Evolutionary conservation across 768 basidiomycete species (phyloP).

Genomic region (Chalciporus pseudorubinellus): DNA sequence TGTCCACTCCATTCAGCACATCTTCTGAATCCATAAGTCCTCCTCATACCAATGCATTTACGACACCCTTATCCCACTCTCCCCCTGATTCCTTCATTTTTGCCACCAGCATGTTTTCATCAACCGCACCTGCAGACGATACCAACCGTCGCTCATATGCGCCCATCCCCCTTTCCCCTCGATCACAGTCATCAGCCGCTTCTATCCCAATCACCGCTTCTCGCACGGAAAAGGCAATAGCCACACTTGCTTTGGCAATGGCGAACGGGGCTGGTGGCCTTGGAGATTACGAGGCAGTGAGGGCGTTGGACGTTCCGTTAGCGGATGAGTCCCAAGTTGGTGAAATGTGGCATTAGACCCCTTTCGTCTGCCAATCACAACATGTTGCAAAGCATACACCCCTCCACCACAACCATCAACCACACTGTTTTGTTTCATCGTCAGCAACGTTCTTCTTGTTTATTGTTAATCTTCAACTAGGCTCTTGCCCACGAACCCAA

Average conservation of each 20-base stretch:
- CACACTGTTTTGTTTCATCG: not conserved
- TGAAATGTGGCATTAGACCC: conserved; percentile 53
- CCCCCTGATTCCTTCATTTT: conserved; percentile 18
- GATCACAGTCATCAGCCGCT: conserved; percentile 9
- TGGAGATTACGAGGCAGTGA: conserved; percentile 53
- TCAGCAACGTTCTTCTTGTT: conserved; percentile 20
- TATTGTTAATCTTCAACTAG: conserved; percentile 24
- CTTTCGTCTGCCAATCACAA: not conserved
- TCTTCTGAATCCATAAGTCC: conserved; percentile 25
- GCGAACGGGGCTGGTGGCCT: conserved; percentile 63
- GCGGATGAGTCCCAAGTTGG: conserved; percentile 49
- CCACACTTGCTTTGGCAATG: conserved; percentile 56
- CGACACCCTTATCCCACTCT: conserved; percentile 16
- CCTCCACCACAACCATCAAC: not conserved
- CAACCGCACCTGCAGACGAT: conserved; percentile 4
- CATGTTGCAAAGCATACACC: conserved; percentile 4
- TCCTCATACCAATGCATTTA: conserved; percentile 29
- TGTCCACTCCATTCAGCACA: conserved; percentile 22
- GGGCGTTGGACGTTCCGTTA: conserved; percentile 33
- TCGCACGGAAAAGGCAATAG: conserved; percentile 57
- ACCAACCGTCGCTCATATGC: conserved; percentile 8
- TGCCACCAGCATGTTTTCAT: conserved; percentile 4
- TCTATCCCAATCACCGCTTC: conserved; percentile 34
- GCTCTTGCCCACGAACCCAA: conserved; percentile 19
- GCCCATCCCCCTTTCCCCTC: conserved; percentile 10